These are phyloP conservation scores for Favolaschia claudopus DNA, from an alignment of 768 basidiomycete species.

Conservation along the genomic window DNA sequence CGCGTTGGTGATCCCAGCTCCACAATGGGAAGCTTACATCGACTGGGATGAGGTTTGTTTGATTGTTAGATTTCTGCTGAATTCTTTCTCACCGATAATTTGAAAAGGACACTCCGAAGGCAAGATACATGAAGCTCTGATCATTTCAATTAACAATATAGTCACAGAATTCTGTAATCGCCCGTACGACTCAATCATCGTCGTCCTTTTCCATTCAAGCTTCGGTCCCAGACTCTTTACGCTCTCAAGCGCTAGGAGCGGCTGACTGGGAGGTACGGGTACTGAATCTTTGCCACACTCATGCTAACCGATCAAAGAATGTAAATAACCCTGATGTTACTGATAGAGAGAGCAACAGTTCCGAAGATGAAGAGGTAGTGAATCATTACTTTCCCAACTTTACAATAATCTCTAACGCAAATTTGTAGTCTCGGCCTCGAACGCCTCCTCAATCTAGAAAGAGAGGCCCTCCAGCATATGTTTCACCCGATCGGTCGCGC, in stretches of 20 bases:
- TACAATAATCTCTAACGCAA: neutral
- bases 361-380: neutral
- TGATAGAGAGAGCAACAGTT: neutral
- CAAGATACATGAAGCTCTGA: too few relatives aligned
- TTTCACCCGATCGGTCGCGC: neutral
- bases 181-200: too few relatives aligned
- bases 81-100: neutral
- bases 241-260: too few relatives aligned
- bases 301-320: too few relatives aligned
- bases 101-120: neutral
- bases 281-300: too few relatives aligned
- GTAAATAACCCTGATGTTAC: too few relatives aligned
- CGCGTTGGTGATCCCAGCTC: neutral
- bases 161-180: too few relatives aligned
- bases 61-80: neutral
- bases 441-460: conserved; percentile 1
- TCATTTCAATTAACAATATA: too few relatives aligned
- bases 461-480: neutral
- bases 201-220: too few relatives aligned
- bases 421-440: neutral
- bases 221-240: too few relatives aligned
- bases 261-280: too few relatives aligned
- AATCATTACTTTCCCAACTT: conserved; percentile 31
- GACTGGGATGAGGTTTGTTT: neutral
- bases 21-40: neutral